Evolutionary conservation across 164 flowering plant genomes (phyloP).

Genomic region (Malania oleifera): DNA sequence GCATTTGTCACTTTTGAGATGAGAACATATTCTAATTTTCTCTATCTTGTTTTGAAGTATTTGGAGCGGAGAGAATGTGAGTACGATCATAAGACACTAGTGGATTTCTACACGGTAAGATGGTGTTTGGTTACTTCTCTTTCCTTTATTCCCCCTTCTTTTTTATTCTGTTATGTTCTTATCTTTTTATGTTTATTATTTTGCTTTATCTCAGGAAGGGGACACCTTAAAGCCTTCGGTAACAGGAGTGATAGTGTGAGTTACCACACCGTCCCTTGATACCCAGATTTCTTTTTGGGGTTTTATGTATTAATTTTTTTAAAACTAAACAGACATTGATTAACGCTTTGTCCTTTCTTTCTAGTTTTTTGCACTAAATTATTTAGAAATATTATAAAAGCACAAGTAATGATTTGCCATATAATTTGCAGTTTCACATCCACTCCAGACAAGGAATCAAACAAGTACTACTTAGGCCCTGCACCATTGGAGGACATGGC

Average conservation of each 20-base stretch:
- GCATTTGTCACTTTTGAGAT: too few relatives aligned
- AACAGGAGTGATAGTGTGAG: conserved; percentile 85
- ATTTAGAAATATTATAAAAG: too few relatives aligned
- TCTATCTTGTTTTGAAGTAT: conserved; percentile 47
- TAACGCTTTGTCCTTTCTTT: too few relatives aligned
- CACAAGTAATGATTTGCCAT: too few relatives aligned
- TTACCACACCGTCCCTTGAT: conserved; percentile 1
- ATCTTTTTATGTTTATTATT: background rate
- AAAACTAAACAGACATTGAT: too few relatives aligned
- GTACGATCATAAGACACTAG: conserved; percentile 70
- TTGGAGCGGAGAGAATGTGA: conserved; percentile 93
- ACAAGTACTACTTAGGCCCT: conserved; percentile 94
- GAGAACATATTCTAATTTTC: conserved; percentile 1
- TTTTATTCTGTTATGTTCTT: background rate
- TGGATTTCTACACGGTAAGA: conserved; percentile 80
- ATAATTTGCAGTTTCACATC: conserved; percentile 75
- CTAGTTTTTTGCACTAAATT: too few relatives aligned
- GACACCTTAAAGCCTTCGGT: conserved; percentile 48
- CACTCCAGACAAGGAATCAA: conserved; percentile 69
- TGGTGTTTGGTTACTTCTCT: background rate
- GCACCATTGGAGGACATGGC: conserved; percentile 96
- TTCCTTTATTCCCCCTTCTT: background rate
- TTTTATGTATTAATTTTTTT: too few relatives aligned
- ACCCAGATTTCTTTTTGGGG: background rate
- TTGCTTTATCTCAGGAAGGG: conserved; percentile 48